A percentile compares a stretch with the other conserved stretches of the same genome.
Conservation (phyloP, 2,329 filamentous ascomycete species). For the Colletotrichum coccodes region DNA sequence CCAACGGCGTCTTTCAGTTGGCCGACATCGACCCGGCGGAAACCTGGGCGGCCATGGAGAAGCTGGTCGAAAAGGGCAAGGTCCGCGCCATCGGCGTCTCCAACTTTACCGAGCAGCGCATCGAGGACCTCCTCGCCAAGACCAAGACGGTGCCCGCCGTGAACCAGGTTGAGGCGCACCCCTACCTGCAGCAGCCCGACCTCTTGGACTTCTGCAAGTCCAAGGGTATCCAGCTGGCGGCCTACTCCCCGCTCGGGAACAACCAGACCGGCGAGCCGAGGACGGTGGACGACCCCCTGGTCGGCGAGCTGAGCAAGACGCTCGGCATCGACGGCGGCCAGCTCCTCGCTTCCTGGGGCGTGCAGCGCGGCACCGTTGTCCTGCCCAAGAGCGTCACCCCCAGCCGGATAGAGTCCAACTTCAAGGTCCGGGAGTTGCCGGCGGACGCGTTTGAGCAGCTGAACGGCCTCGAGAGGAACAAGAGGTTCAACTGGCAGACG, state of each 20-base stretch:
- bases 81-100: constrained; percentile 59
- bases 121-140: constrained; percentile 56
- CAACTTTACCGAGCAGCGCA: constrained; percentile 56
- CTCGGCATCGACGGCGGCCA: constrained; percentile 51
- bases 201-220: constrained; percentile 66
- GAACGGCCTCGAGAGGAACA: constrained; percentile 50
- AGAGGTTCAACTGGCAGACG: constrained; percentile 54
- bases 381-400: constrained; percentile 77
- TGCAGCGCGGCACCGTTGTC: constrained; percentile 73
- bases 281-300: constrained; percentile 58
- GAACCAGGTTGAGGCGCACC: constrained; percentile 78
- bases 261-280: constrained; percentile 56
- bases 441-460: constrained; percentile 48
- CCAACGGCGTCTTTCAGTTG: constrained; percentile 72
- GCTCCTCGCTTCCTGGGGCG: constrained; percentile 66
- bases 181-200: constrained; percentile 71
- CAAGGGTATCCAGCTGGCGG: constrained; percentile 69
- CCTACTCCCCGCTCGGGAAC: constrained; percentile 73
- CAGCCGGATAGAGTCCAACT: constrained; percentile 74
- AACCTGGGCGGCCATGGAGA: constrained; percentile 53
- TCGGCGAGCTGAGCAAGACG: constrained; percentile 57
- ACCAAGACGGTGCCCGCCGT: constrained; percentile 67
- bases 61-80: constrained; percentile 49
- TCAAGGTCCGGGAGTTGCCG: constrained; percentile 49
- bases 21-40: constrained; percentile 58